Conservation (phyloP, 129 eudicot species). For the Ambrosia trifida region DNA sequence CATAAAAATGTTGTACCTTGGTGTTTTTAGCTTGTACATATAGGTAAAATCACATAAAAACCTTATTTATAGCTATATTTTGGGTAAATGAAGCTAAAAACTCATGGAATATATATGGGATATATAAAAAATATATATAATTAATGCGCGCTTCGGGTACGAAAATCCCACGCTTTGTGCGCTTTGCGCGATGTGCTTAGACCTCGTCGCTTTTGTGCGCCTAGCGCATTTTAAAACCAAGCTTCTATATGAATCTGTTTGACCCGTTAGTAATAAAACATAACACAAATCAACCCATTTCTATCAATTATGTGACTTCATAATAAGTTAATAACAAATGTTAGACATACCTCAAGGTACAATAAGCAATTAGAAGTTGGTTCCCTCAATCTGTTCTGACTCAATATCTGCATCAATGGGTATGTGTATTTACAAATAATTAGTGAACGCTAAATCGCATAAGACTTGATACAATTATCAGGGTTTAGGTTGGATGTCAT, state of each 20-base stretch:
- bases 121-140: too few relatives aligned
- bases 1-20: too few relatives aligned
- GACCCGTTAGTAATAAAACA: neutral
- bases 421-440: neutral
- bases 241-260: neutral
- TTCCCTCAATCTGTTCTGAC: slow-evolving; percentile 60
- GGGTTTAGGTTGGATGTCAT: neutral
- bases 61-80: too few relatives aligned
- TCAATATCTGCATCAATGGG: slow-evolving; percentile 53
- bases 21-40: too few relatives aligned
- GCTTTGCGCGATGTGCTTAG: too few relatives aligned
- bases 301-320: slow-evolving; percentile 10
- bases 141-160: too few relatives aligned
- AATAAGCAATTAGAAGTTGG: slow-evolving; percentile 42
- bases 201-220: too few relatives aligned
- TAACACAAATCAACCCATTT: slow-evolving; percentile 15
- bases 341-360: slow-evolving; percentile 51
- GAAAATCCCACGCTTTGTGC: too few relatives aligned
- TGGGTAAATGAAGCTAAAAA: too few relatives aligned
- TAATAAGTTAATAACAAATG: neutral
- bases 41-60: too few relatives aligned
- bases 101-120: too few relatives aligned
- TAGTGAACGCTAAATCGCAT: neutral
- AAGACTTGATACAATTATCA: neutral
- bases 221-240: too few relatives aligned